A percentile compares a stretch with the other conserved stretches of the same genome.
Conservation (phyloP, 495 filamentous ascomycete species). For the Alectoria sarmentosa region DNA sequence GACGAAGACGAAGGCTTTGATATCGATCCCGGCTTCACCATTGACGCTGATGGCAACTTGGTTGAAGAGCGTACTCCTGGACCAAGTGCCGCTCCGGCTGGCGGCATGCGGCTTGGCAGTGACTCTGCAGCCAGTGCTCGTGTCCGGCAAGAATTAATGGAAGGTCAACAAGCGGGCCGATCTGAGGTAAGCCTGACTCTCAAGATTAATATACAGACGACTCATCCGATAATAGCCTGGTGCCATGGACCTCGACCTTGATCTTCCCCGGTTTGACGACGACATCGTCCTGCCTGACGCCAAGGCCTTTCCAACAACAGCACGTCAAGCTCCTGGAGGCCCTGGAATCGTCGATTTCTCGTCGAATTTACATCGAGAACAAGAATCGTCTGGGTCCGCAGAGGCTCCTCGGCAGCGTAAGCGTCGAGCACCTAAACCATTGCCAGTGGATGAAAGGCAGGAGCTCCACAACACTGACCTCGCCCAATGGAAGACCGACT, state of each 20-base stretch:
- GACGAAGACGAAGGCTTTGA: constrained; percentile 45
- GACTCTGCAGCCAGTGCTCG: constrained; percentile 36
- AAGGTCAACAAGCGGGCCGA: constrained; percentile 28
- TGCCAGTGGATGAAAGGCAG: constrained; percentile 36
- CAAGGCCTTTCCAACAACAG: constrained; percentile 27
- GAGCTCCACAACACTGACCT: constrained; percentile 50
- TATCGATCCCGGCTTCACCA: constrained; percentile 57
- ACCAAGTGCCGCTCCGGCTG: constrained; percentile 11
- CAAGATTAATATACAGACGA: not conserved
- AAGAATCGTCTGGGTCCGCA: constrained; percentile 26
- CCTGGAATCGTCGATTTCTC: constrained; percentile 18
- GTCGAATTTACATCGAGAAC: constrained; percentile 18
- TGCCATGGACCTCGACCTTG: constrained; percentile 41
- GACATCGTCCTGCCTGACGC: constrained; percentile 30
- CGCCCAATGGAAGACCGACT: constrained; percentile 52
- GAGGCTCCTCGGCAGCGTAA: constrained; percentile 22
- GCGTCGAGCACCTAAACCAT: constrained; percentile 16
- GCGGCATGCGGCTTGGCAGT: constrained; percentile 28
- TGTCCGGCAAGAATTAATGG: constrained; percentile 36
- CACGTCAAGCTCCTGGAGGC: constrained; percentile 14
- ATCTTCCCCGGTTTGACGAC: constrained; percentile 30
- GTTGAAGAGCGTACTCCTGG: constrained; percentile 28
- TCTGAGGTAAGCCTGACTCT: constrained; percentile 27
- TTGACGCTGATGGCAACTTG: constrained; percentile 59
- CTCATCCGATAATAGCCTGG: constrained; percentile 27